Base-by-base conservation (phyloP, 805 yeast genomes). In the Candida lessepsii region DNA sequence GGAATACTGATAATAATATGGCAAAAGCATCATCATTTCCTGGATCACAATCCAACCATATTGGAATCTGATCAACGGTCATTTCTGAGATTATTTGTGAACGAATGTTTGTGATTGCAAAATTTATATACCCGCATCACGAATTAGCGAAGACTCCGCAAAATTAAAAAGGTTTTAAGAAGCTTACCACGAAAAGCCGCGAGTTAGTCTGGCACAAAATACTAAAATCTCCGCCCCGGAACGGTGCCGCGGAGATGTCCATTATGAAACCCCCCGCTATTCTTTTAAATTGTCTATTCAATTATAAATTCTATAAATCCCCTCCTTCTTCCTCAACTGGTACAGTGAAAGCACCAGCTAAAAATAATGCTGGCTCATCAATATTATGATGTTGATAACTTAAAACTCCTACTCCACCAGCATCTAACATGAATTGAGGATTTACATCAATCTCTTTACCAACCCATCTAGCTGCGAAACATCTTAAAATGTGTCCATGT, bases 371-470 rank as follows among this genome's bases (percentile, higher is more conserved):
- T 3, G 97, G 97, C 63, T 91, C 97, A 27, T 83, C 73, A 41
- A 86, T 73, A 58, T 74, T 81, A 56, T 83, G 80, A 60, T 90
- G 98, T 53, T 87, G 95, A 61, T 90, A 90, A 48, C 93, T 81
- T 56, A 91, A 70, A 2, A 89, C 96, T 46, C 96, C 96, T 29
- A 88, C 86, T 30, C 96, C 97, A 48, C 97, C 96, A 19, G 98
- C 96, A 58, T 91, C 96, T 50, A 91, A 69, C 60, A 91, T 69
- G 60, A 89, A 81, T 50, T 82, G 78, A 8, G 96, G 96, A 58
- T 90, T 86, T 34, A 58, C 65, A 46, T 65, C 58, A 42, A 84
- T 67, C n/a, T 71, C 70, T 29, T 71, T 61, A 2, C 74, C 76
- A 27, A 86, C 80, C 98, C 98, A 91, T 44, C 96, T 67, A 15